Evolutionary conservation across 371 early-diverging fungal species (phyloP).

Genomic region (Haplosporangium sp.): DNA sequence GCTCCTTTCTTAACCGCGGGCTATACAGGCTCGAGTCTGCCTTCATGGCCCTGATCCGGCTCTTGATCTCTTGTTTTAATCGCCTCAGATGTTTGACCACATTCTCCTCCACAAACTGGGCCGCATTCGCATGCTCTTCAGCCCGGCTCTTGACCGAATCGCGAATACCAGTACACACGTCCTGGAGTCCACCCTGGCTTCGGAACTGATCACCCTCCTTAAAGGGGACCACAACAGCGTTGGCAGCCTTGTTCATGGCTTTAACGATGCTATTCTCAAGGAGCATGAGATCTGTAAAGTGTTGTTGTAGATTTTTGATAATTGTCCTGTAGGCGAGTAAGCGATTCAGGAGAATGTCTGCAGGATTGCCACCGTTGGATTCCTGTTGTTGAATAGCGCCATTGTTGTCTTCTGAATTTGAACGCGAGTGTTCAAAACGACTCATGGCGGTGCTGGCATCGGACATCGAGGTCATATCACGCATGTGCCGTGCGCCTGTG

Average conservation of each 20-base stretch:
- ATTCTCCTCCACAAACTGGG: conserved; percentile 42
- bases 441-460: conserved; percentile 8
- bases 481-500: conserved; percentile 8
- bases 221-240: conserved; percentile 18
- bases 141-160: conserved; percentile 18
- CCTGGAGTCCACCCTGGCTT: conserved; percentile 23
- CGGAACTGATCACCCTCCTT: conserved; percentile 33
- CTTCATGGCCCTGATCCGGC: conserved; percentile 31
- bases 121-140: conserved; percentile 39
- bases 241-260: conserved; percentile 26
- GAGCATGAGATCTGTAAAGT: conserved; percentile 22
- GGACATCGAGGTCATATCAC: conserved; percentile 21
- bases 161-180: conserved; percentile 16
- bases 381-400: neutral
- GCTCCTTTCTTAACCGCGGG: conserved; percentile 29
- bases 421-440: neutral
- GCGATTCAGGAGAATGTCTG: conserved; percentile 27
- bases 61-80: conserved; percentile 42
- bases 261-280: conserved; percentile 19
- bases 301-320: conserved; percentile 28
- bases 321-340: conserved; percentile 8
- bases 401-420: conserved; percentile 2
- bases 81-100: conserved; percentile 33
- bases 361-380: conserved; percentile 21
- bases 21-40: conserved; percentile 37